Evolutionary conservation across 495 filamentous ascomycete genomes (phyloP).

Genomic region (Penicillium odoratum): DNA sequence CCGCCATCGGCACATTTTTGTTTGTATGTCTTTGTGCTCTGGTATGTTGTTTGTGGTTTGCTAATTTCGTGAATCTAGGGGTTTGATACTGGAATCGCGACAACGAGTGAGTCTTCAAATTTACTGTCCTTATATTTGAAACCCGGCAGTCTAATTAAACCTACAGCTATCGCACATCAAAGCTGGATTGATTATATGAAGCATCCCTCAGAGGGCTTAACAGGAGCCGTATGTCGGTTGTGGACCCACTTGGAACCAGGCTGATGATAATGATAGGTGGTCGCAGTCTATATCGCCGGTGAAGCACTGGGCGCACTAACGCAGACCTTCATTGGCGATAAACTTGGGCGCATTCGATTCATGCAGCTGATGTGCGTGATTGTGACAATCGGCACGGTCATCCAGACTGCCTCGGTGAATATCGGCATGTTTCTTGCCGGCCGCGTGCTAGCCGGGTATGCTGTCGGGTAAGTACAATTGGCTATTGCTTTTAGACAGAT

Average conservation of each 20-base stretch:
- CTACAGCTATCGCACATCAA: conserved; percentile 56
- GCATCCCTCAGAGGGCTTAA: conserved; percentile 52
- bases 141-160: not conserved
- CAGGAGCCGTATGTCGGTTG: conserved; percentile 49
- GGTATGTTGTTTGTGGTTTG: not conserved
- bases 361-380: conserved; percentile 59
- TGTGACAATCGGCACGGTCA: conserved; percentile 55
- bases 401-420: conserved; percentile 58
- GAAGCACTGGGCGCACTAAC: conserved; percentile 54
- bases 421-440: conserved; percentile 62
- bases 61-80: conserved; percentile 36
- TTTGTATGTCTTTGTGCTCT: conserved; percentile 41
- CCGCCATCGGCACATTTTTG: conserved; percentile 58
- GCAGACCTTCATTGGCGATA: conserved; percentile 56
- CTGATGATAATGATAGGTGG: conserved; percentile 36
- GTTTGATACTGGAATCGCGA: conserved; percentile 60
- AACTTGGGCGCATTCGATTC: conserved; percentile 57
- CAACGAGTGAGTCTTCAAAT: conserved; percentile 49
- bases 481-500: not conserved
- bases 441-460: conserved; percentile 54
- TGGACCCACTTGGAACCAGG: not conserved
- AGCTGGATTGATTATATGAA: conserved; percentile 63
- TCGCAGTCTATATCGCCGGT: conserved; percentile 61
- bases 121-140: not conserved
- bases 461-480: conserved; percentile 46